phyloP scores from a whole-genome alignment of 306 rosid species.

The Rosa chinensis region DNA sequence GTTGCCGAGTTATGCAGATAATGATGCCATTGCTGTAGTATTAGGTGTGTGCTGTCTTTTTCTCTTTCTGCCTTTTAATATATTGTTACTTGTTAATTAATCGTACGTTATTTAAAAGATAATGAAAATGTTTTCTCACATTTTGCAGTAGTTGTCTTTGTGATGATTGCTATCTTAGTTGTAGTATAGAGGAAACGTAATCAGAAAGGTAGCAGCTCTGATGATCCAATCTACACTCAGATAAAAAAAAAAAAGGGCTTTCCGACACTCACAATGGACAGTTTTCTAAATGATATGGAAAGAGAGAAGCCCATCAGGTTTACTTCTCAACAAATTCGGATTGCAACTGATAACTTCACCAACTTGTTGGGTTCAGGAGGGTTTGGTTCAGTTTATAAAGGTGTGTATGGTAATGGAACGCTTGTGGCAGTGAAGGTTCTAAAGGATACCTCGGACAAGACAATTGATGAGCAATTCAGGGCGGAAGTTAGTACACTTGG shows the following conservation, averaged over 20 bases:
- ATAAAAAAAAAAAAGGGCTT: background rate
- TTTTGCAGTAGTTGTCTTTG: constrained; percentile 27
- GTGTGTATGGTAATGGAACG: constrained; percentile 31
- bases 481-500: constrained; percentile 35
- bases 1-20: no score
- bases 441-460: constrained; percentile 20
- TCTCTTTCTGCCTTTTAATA: background rate
- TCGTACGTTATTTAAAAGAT: no score
- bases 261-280: constrained; percentile 31
- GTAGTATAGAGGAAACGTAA: constrained; percentile 9
- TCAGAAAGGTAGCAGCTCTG: background rate
- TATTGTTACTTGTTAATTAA: no score
- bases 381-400: constrained; percentile 42
- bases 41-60: background rate
- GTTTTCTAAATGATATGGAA: constrained; percentile 40
- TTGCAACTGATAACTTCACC: background rate
- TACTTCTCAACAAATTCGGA: background rate
- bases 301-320: constrained; percentile 42
- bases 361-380: constrained; percentile 39
- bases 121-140: background rate
- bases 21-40: no score
- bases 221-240: background rate
- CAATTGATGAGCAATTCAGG: constrained; percentile 39
- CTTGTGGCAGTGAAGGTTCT: constrained; percentile 48
- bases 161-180: constrained; percentile 20